Evolutionary conservation across 495 filamentous ascomycete genomes (phyloP).

Genomic region (Penicillium desertorum): DNA sequence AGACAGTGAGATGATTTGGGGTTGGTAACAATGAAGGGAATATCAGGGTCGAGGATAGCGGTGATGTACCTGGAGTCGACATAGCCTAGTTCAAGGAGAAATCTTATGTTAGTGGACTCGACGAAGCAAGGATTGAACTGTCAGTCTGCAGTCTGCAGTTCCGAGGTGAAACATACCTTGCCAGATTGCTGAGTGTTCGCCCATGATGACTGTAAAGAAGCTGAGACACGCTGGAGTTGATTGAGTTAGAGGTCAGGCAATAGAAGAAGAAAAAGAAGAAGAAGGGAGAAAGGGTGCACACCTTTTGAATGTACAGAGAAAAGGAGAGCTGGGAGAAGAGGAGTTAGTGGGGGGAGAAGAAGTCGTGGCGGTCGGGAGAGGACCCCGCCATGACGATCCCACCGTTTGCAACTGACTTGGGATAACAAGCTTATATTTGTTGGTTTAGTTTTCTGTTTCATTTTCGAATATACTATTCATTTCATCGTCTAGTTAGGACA

Average conservation of each 20-base stretch:
- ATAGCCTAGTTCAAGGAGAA: conserved; percentile 51
- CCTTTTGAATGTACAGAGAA: conserved; percentile 15
- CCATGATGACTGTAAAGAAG: conserved; percentile 35
- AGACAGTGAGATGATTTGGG: conserved; percentile 3
- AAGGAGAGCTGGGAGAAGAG: conserved; percentile 27
- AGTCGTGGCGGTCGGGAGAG: conserved; percentile 34
- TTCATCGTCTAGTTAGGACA: not conserved
- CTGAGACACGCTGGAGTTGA: conserved; percentile 27
- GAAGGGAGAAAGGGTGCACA: not conserved
- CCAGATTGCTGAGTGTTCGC: conserved; percentile 50
- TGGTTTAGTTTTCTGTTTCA: not conserved
- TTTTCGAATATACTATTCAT: not conserved
- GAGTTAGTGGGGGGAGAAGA: conserved; percentile 28
- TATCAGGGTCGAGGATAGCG: conserved; percentile 9
- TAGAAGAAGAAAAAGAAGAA: conserved; percentile 2
- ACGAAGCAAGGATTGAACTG: conserved; percentile 10
- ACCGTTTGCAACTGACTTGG: conserved; percentile 8
- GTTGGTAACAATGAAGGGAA: conserved; percentile 15
- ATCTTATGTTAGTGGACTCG: conserved; percentile 21
- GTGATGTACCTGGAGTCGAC: conserved; percentile 62
- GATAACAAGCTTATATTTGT: conserved; percentile 2
- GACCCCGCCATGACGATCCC: conserved; percentile 25
- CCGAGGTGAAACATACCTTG: conserved; percentile 49
- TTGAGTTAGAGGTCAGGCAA: conserved; percentile 18
- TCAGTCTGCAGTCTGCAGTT: conserved; percentile 5